phyloP scores from a whole-genome alignment of 345 rosid species.

The Sisymbrium altissimum region DNA sequence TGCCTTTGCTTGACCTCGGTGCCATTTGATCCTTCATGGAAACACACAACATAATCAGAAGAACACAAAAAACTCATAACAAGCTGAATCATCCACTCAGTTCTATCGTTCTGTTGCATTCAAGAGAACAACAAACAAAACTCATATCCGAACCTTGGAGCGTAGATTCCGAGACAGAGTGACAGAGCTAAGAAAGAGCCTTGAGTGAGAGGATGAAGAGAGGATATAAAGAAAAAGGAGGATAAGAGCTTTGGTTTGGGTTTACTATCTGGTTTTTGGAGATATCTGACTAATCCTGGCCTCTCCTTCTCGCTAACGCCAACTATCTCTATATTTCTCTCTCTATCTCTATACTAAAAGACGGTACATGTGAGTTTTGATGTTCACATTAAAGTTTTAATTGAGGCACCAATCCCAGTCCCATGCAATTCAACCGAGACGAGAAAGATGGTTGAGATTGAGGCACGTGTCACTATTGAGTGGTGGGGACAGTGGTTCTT shows the following conservation, averaged over 20 bases:
- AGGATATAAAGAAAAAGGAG: constrained; percentile 42
- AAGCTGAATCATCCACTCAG: constrained; percentile 6
- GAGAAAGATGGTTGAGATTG: background rate
- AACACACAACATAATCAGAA: background rate
- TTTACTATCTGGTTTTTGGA: background rate
- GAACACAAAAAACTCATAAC: background rate
- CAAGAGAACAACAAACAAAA: background rate
- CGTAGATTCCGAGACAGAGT: constrained; percentile 20
- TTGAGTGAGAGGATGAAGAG: background rate
- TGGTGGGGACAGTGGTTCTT: constrained; percentile 29
- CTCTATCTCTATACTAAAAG: background rate
- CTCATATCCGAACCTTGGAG: constrained; percentile 9
- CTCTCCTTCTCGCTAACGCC: constrained; percentile 38
- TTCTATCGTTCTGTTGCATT: background rate
- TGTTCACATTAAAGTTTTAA: constrained; percentile 16
- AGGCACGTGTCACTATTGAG: constrained; percentile 16
- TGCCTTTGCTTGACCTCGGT: constrained; percentile 75
- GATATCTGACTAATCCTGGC: constrained; percentile 30
- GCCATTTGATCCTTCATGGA: constrained; percentile 49
- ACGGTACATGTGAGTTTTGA: constrained; percentile 28
- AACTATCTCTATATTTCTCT: background rate
- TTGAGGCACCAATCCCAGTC: constrained; percentile 9
- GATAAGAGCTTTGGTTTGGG: constrained; percentile 34
- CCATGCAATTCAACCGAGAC: constrained; percentile 33
- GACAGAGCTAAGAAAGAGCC: constrained; percentile 13